Evolutionary conservation across 805 yeast species (phyloP).

Genomic region (Candida pini): DNA sequence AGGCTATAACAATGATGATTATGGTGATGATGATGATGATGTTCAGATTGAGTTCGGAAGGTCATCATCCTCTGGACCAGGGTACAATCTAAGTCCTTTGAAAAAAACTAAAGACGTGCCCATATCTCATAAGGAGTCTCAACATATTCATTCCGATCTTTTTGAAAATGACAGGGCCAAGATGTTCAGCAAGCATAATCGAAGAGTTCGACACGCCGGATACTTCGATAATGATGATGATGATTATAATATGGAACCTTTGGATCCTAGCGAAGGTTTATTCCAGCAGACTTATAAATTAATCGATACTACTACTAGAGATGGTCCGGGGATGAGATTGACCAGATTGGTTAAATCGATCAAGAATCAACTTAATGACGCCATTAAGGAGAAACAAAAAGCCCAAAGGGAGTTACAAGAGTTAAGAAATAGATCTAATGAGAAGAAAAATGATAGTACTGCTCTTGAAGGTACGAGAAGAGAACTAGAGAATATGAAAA

Average conservation of each 20-base stretch:
- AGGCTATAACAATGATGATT: slow-evolving; percentile 2
- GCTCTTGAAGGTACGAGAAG: too few relatives aligned
- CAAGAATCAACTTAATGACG: too few relatives aligned
- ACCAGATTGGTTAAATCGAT: too few relatives aligned
- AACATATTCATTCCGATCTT: slow-evolving; percentile 20
- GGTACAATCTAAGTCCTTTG: slow-evolving; percentile 23
- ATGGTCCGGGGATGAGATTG: too few relatives aligned
- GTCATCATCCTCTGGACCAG: too few relatives aligned
- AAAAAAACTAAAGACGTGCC: slow-evolving; percentile 11
- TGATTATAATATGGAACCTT: slow-evolving; percentile 1
- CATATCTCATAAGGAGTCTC: slow-evolving; percentile 19
- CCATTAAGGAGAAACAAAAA: too few relatives aligned
- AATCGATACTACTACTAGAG: too few relatives aligned
- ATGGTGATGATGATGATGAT: slow-evolving; percentile 3
- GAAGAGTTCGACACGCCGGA: too few relatives aligned
- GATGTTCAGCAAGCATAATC: slow-evolving; percentile 6
- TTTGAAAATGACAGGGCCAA: slow-evolving; percentile 16
- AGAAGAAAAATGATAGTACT: too few relatives aligned
- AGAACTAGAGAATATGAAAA: too few relatives aligned
- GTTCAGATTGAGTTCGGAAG: slow-evolving; percentile 25
- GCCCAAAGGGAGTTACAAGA: too few relatives aligned
- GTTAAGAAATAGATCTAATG: too few relatives aligned
- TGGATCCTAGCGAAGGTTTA: slow-evolving; percentile 4
- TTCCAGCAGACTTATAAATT: slow-evolving; percentile 16
- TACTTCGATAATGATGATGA: slow-evolving; percentile 1